Evolutionary conservation across 805 yeast genomes (phyloP).

Genomic region (Clavispora carvajalis): DNA sequence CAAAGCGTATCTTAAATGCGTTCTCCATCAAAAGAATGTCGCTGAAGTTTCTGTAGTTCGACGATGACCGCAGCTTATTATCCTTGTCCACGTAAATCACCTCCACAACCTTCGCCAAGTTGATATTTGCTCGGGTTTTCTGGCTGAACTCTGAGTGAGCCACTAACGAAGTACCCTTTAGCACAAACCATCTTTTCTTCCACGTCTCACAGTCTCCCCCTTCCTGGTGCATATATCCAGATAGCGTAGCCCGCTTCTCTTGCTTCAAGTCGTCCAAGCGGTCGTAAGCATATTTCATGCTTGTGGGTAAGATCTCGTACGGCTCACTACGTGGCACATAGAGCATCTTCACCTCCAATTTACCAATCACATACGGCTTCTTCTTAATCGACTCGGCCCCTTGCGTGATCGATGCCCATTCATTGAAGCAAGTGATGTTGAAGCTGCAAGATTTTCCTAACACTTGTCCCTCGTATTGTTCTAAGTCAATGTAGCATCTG

Average conservation of each 20-base stretch:
- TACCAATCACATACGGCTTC: slow-evolving; percentile 58
- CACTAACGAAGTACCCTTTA: slow-evolving; percentile 64
- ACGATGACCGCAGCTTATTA: slow-evolving; percentile 20
- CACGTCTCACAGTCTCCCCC: slow-evolving; percentile 84
- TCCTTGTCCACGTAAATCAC: slow-evolving; percentile 42
- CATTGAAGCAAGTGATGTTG: slow-evolving; percentile 65
- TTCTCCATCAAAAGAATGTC: slow-evolving; percentile 66
- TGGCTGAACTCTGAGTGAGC: slow-evolving; percentile 71
- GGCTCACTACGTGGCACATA: slow-evolving; percentile 60
- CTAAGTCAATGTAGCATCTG: slow-evolving; percentile 62
- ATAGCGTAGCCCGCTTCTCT: slow-evolving; percentile 28
- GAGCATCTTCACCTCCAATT: slow-evolving; percentile 61
- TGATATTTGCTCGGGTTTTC: slow-evolving; percentile 71
- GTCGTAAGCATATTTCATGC: slow-evolving; percentile 47
- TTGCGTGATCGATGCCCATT: slow-evolving; percentile 55
- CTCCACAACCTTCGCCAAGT: slow-evolving; percentile 61
- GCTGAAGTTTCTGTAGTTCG: slow-evolving; percentile 55
- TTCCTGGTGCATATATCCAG: slow-evolving; percentile 79
- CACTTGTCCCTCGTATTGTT: slow-evolving; percentile 50
- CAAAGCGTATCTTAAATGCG: slow-evolving; percentile 69
- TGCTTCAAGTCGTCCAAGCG: slow-evolving; percentile 26
- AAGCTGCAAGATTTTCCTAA: slow-evolving; percentile 49
- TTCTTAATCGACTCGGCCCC: slow-evolving; percentile 26
- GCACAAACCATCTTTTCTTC: slow-evolving; percentile 68
- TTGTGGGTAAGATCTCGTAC: slow-evolving; percentile 63